Evolutionary conservation across 2,329 filamentous ascomycete genomes (phyloP).

Genomic region (Xylaria sp.): DNA sequence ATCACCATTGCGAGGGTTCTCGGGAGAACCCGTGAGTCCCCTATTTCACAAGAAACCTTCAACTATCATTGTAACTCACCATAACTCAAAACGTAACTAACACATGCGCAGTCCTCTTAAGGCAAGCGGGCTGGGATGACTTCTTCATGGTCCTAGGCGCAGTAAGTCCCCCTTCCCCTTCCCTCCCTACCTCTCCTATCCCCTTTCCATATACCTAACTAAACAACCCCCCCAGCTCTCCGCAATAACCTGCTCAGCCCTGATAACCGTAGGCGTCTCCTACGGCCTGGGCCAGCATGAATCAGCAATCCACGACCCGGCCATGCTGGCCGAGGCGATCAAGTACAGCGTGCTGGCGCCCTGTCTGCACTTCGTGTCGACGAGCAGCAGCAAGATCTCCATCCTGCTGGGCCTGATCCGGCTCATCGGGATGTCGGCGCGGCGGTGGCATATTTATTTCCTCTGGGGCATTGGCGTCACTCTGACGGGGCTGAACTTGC

Average conservation of each 20-base stretch:
- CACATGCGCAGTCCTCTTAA: conserved; percentile 1
- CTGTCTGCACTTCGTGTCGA: conserved; percentile 3
- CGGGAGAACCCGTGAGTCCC: background rate
- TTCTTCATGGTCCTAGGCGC: conserved; percentile 11
- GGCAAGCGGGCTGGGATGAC: conserved; percentile 15
- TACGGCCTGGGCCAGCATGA: conserved; percentile 6
- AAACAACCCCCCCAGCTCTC: background rate
- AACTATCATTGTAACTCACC: background rate
- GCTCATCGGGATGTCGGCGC: conserved; percentile 9
- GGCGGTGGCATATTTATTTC: conserved; percentile 6
- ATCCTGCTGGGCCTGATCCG: conserved; percentile 10
- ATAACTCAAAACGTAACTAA: background rate
- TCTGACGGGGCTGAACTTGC: conserved; percentile 3
- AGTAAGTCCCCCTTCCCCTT: background rate
- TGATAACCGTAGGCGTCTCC: conserved; percentile 4
- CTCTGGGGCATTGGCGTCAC: conserved; percentile 5
- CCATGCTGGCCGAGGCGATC: conserved; percentile 4
- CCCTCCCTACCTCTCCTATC: background rate
- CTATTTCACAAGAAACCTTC: background rate
- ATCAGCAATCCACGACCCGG: conserved; percentile 2
- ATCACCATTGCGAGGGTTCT: background rate
- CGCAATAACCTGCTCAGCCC: conserved; percentile 7
- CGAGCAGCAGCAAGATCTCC: conserved; percentile 10
- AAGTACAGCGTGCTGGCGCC: conserved; percentile 12
- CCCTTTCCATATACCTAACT: too few relatives aligned